Evolutionary conservation across 73 alveolate species (phyloP).

Genomic region (Tetrahymena malaccensis): DNA sequence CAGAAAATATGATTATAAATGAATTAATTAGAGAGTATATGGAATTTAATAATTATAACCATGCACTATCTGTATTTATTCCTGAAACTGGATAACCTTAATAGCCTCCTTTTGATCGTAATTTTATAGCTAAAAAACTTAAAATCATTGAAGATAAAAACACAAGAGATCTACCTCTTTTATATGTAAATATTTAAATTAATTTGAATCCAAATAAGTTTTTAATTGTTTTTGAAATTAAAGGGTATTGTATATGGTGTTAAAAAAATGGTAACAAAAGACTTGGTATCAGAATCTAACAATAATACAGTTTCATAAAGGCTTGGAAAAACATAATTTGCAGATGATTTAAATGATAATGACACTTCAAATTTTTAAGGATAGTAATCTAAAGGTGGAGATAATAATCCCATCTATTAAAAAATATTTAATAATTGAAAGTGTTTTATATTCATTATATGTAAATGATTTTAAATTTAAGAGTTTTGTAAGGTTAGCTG

Average conservation of each 20-base stretch:
- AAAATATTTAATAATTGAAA: background rate
- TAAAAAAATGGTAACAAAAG: background rate
- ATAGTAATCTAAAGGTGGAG: background rate
- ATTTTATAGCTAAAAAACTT: conserved; percentile 73
- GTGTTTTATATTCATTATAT: background rate
- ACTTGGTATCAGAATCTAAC: background rate
- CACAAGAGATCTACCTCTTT: conserved; percentile 68
- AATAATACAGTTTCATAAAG: background rate
- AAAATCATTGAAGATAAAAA: conserved; percentile 57
- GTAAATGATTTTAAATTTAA: background rate
- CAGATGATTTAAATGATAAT: background rate
- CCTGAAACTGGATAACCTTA: conserved; percentile 91
- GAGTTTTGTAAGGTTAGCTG: background rate
- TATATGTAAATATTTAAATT: conserved; percentile 41
- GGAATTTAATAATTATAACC: conserved; percentile 77
- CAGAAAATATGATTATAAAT: conserved; percentile 89
- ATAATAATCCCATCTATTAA: background rate
- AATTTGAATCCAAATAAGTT: no score
- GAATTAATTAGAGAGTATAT: conserved; percentile 93
- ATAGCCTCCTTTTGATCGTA: conserved; percentile 85
- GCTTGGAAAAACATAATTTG: background rate
- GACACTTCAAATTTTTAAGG: background rate
- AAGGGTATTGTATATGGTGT: background rate
- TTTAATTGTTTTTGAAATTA: no score
- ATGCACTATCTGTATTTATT: conserved; percentile 69